Percentiles rank a stretch among this genome's conserved stretches.
Evolutionary conservation across 805 yeast species (phyloP).

Genomic region (Saccharomycopsis oosterbeekiorum): DNA sequence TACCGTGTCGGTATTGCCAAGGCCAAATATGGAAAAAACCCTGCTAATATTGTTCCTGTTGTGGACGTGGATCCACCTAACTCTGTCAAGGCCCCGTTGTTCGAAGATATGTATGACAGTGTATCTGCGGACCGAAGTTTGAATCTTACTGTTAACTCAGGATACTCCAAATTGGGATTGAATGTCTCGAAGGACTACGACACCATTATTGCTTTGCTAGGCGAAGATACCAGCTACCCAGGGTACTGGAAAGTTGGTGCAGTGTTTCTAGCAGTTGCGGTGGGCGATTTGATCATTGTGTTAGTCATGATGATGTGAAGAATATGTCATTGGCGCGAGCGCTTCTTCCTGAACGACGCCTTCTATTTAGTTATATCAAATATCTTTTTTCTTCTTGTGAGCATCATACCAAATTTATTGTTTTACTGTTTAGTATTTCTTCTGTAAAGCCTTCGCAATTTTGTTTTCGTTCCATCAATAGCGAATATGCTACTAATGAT

Average conservation of each 20-base stretch:
- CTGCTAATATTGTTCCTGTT: not conserved
- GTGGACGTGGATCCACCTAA: not conserved
- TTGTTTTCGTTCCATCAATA: too few relatives aligned
- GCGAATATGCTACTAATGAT: too few relatives aligned
- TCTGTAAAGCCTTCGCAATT: too few relatives aligned
- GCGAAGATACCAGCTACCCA: not conserved
- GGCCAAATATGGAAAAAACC: slow-evolving; percentile 22
- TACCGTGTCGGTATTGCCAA: slow-evolving; percentile 36
- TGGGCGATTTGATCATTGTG: not conserved
- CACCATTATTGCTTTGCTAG: not conserved
- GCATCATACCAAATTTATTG: too few relatives aligned
- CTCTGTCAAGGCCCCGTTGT: not conserved
- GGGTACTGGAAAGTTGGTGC: not conserved
- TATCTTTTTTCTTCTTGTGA: not conserved
- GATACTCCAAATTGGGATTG: not conserved
- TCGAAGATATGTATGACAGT: not conserved
- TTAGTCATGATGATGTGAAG: not conserved
- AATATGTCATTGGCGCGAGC: not conserved
- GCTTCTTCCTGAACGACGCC: too few relatives aligned
- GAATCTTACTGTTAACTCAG: not conserved
- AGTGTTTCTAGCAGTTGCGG: not conserved
- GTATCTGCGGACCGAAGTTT: not conserved
- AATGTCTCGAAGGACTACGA: not conserved
- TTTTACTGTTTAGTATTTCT: too few relatives aligned
- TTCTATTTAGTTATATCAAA: too few relatives aligned